Base-by-base conservation (phyloP, 441 rosid genomes). In the Jatropha multifida region DNA sequence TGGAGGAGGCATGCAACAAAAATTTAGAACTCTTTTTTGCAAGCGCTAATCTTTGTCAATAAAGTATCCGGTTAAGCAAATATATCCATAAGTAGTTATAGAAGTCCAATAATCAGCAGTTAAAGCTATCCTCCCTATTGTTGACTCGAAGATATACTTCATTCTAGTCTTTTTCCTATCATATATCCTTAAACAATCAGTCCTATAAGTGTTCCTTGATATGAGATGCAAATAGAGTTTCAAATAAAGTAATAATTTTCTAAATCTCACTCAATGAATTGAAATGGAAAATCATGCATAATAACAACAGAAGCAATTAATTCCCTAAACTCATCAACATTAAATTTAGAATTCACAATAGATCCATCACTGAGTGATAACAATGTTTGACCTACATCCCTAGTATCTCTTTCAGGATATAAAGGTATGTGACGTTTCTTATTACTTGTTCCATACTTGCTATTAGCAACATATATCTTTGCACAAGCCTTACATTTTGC, bases 51-150 rank as follows among this genome's bases (percentile, higher is more conserved):
- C 64, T 0, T 60, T 60, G 23, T 26, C 40, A 26, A 60, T 26
- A 26, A 23, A 60, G 12, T 60, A 40, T 1, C 4, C 18, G 3
- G 18, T 54, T 1, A 54, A 17, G 6, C n/a, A 54, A 12, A 54
- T 54, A 13, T 54, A 17, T 3, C 58, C 58, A 66, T 66, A 38
- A 44, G 69, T 44, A 3, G 54, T 44, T 2, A 66, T 0, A 20
- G 69, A 66, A 11, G 54, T n/a, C 69, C 69, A 66, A 44, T 18
- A 66, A 66, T 66, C n/a, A 66, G 20, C 8, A 0, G 65, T 61
- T 11, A 61, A 59, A 59, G 12, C 0, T 17, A 65, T 18, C 14
- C 51, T 65, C 0, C 27, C 27, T 0, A 8, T 7, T 15, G 51
- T 41, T 2, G 51, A 6, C 68, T 65, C 68, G 3, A 65, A 65